Base-by-base conservation (phyloP, 169 alveolate species). In the Plasmodium cynomolgi region DNA sequence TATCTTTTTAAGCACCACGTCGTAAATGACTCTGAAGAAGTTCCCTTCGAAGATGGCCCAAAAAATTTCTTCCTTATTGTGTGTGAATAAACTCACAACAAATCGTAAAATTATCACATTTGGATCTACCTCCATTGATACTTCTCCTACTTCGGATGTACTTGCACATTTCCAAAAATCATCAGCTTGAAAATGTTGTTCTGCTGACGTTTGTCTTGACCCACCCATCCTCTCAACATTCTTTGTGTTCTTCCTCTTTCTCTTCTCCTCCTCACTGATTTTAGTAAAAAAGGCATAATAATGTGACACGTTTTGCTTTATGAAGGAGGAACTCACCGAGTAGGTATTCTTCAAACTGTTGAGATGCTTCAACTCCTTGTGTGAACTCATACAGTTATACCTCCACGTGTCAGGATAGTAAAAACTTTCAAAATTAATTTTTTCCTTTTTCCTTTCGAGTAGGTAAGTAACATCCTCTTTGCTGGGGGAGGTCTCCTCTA, bases 331-430 rank as follows among this genome's bases (percentile, higher is more conserved):
- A 50, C 95, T 91, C 20, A 91, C 58, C 13, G 84, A 71, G 31
- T 91, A 91, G 23, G 39, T 91, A 82, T 82, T 71, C 75, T 82
- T 91, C n/a, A 72, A 33, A 20, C 82, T 72, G 71, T 71, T 71
- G 23, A 91, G 56, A 81, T 91, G 68, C 39, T 91, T 91, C 17
- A 37, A 50, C 41, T 91, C 95, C 26, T 91, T 91, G 23, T 77
- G 62, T 5, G 95, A 68, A 37, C 92, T 91, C 95, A 91, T 91
- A n/a, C 92, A 81, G 31, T 91, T 91, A 23, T 81, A 91, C 75
- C 56, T 91, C 95, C 95, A 91, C 26, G 84, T 47, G 39, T 71
- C 84, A 6, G 95, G 95, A 8, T 5, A 71, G 15, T 91, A 71
- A 41, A 91, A 91, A 68, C 34, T 81, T 0, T 81, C 47, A 50